Percentiles rank a stretch among this genome's conserved stretches.
Evolutionary conservation across 441 rosid species (phyloP).

Genomic region (Erodium chrysanthum): DNA sequence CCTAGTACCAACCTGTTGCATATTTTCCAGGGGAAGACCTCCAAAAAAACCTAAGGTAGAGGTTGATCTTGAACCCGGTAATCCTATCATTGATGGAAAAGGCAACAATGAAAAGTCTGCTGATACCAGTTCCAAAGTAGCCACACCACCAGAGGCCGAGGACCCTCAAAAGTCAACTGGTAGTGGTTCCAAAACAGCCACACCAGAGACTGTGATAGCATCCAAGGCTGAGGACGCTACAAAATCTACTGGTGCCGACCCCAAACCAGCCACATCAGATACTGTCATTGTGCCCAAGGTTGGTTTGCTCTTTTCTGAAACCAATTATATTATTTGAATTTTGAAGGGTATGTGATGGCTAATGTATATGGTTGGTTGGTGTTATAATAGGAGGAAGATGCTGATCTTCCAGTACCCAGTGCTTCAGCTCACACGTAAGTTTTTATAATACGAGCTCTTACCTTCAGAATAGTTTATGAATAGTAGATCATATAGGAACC

Average conservation of each 20-base stretch:
- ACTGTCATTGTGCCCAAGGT: not conserved
- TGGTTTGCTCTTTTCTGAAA: not conserved
- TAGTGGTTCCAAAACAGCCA: not conserved
- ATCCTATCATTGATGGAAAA: not conserved
- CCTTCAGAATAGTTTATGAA: no score
- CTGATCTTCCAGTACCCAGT: not conserved
- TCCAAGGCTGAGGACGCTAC: not conserved
- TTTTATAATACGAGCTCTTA: not conserved
- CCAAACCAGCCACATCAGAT: not conserved
- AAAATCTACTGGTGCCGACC: not conserved
- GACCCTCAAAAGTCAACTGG: not conserved
- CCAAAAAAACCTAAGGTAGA: constrained; percentile 10
- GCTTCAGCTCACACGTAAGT: not conserved
- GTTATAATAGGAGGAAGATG: not conserved
- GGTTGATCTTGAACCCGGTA: not conserved
- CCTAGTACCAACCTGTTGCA: constrained; percentile 5
- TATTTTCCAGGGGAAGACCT: constrained; percentile 24
- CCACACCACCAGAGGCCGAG: not conserved
- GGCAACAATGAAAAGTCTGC: not conserved
- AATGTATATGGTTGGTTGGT: not conserved
- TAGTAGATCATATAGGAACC: no score
- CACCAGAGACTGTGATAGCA: not conserved
- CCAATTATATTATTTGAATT: not conserved
- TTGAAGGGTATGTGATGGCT: not conserved
- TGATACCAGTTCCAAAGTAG: not conserved